Evolutionary conservation across 257 asterid species (phyloP).

Genomic region (Plantago major): DNA sequence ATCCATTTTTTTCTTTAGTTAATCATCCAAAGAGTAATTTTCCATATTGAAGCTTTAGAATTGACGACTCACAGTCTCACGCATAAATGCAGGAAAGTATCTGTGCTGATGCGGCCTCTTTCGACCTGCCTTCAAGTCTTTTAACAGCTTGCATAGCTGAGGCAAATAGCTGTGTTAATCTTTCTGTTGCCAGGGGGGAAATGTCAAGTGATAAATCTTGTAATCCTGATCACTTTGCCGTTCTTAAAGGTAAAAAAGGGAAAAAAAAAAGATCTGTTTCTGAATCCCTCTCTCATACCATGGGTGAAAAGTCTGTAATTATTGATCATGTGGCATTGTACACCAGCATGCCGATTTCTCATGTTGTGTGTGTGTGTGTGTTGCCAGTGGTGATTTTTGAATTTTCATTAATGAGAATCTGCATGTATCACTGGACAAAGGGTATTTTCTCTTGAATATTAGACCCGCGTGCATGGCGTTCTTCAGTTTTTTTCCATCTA

Average conservation of each 20-base stretch:
- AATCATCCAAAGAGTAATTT: conserved; percentile 8
- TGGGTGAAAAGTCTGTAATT: conserved; percentile 6
- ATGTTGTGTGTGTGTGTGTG: not conserved
- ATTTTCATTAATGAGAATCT: conserved; percentile 9
- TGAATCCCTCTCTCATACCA: conserved; percentile 13
- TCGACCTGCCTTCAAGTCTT: conserved; percentile 84
- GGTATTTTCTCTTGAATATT: not conserved
- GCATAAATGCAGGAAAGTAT: conserved; percentile 71
- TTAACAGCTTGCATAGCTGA: conserved; percentile 89
- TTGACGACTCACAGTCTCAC: conserved; percentile 14
- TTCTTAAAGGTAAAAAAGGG: conserved; percentile 66
- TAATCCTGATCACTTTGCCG: conserved; percentile 91
- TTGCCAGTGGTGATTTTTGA: not conserved
- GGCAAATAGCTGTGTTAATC: conserved; percentile 75
- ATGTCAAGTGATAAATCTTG: conserved; percentile 71
- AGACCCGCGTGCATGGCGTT: conserved; percentile 2
- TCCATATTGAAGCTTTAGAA: conserved; percentile 11
- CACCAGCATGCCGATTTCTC: no score
- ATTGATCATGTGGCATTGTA: no score
- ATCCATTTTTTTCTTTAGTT: conserved; percentile 2
- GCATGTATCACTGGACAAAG: not conserved
- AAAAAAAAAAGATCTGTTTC: conserved; percentile 1
- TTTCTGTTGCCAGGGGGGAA: conserved; percentile 68
- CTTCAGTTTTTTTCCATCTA: conserved; percentile 9
- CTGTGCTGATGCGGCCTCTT: conserved; percentile 98